A percentile compares a stretch with the other conserved stretches of the same genome.
phyloP scores from a whole-genome alignment of 225 moss, liverwort and hornwort genomes.

The Pseudisothecium myosuroides region DNA sequence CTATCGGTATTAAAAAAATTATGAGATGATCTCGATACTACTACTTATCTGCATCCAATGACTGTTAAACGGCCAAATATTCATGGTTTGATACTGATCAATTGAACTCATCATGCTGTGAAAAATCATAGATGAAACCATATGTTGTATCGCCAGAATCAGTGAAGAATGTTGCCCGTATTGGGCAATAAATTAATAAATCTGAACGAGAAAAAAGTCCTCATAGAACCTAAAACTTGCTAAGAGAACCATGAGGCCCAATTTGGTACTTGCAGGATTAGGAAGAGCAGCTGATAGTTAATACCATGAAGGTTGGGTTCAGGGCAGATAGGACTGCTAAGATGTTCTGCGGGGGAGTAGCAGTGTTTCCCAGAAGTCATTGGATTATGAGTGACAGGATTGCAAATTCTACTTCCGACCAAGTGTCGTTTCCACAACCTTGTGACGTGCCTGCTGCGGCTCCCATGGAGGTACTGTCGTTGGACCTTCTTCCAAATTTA shows the following conservation, averaged over 20 bases:
- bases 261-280: background rate
- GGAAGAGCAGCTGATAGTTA: background rate
- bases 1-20: background rate
- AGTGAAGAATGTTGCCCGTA: background rate
- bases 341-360: constrained; percentile 25
- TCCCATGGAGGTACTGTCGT: constrained; percentile 25
- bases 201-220: background rate
- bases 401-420: background rate
- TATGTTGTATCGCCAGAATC: background rate
- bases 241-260: background rate
- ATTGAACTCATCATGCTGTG: background rate
- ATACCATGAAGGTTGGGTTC: background rate
- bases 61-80: background rate
- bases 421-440: constrained; percentile 6
- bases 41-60: background rate
- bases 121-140: background rate
- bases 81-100: background rate
- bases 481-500: background rate
- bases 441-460: constrained; percentile 29
- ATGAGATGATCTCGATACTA: background rate
- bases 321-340: constrained; percentile 16
- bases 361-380: constrained; percentile 54
- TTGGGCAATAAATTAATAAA: too few species aligned
- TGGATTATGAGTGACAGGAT: constrained; percentile 28
- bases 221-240: background rate